Evolutionary conservation across 2,329 filamentous ascomycete species (phyloP), one percentile per base, ranked within the genome.

Genomic region (Paecilomyces variotii): DNA sequence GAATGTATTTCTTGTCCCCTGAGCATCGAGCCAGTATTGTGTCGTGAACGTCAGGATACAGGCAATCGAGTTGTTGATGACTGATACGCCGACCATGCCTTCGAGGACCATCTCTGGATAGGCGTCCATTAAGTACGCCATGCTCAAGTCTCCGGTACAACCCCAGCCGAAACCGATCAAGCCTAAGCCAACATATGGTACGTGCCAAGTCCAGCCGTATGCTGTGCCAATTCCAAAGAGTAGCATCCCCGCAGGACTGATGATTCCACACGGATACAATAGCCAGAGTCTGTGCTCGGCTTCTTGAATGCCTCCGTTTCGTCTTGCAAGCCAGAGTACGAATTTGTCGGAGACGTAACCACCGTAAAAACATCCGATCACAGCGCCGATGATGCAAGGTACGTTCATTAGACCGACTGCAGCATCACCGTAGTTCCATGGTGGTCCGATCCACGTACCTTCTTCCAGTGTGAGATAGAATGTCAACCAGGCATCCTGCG

Each of bases 131-230:
- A 83, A 70, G 60, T 84, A 84, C 0, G 81, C 79, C 74, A 82
- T 77, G 57, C 77, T 76, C 59, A 85, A 66, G 67, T 84, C 82
- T 4, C 82, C 82, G 1, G 81, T 81, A 55, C 82, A 84, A 6
- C 82, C 82, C 68, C 82, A 84, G 1, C 82, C 82, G 57, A 85
- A 84, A 3, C 82, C 82, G 28, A 84, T 84, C 62, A 84, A 79
- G 2, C 79, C 82, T 0, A 84, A 70, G 1, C 80, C 82, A 12
- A 84, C 72, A 57, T 84, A 84, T 0, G 82, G 79, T 7, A 72
- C 72, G 1, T 78, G 80, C 82, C 82, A 84, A 35, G 68, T 62
- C 81, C 79, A 83, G 1, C 77, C 79, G 39, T 79, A 72, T 9
- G 72, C 76, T 2, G 79, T 80, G 0, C 79, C 80, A 39, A 83